Percentiles rank a stretch among this genome's conserved stretches.
Evolutionary conservation across 495 filamentous ascomycete genomes (phyloP).

Genomic region (Cercophora sp.): DNA sequence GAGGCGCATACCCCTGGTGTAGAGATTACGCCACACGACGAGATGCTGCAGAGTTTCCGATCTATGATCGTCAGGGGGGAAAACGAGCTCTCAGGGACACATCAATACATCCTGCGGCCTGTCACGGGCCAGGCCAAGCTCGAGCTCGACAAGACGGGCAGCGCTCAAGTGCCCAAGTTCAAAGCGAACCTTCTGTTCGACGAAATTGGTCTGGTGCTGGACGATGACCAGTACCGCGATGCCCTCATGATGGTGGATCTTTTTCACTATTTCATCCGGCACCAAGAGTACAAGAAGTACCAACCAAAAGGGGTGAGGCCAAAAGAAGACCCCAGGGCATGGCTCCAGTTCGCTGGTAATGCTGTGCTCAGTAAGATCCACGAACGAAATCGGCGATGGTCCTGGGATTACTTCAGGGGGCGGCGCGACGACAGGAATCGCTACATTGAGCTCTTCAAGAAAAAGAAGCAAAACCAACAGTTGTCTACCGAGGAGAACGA

Average conservation of each 20-base stretch:
- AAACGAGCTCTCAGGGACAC: conserved; percentile 44
- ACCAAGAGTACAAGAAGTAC: conserved; percentile 93
- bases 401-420: conserved; percentile 91
- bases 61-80: conserved; percentile 70
- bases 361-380: conserved; percentile 91
- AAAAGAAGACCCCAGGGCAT: conserved; percentile 87
- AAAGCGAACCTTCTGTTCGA: conserved; percentile 90
- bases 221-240: conserved; percentile 96
- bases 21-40: conserved; percentile 52
- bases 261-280: conserved; percentile 96
- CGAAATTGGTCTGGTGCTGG: conserved; percentile 90
- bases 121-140: conserved; percentile 89
- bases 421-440: conserved; percentile 82
- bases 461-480: conserved; percentile 73
- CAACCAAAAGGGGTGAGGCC: conserved; percentile 78
- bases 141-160: conserved; percentile 87
- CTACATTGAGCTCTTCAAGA: conserved; percentile 95
- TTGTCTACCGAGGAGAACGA: conserved; percentile 64
- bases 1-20: conserved; percentile 58
- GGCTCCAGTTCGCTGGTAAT: conserved; percentile 84
- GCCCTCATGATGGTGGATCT: conserved; percentile 95
- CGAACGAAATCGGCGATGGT: conserved; percentile 83
- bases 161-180: conserved; percentile 74
- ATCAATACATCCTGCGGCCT: conserved; percentile 93
- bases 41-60: conserved; percentile 70